A percentile compares a stretch with the other conserved stretches of the same genome.
Evolutionary conservation across 768 basidiomycete species (phyloP).

Genomic region (Pleurotus eryngii): DNA sequence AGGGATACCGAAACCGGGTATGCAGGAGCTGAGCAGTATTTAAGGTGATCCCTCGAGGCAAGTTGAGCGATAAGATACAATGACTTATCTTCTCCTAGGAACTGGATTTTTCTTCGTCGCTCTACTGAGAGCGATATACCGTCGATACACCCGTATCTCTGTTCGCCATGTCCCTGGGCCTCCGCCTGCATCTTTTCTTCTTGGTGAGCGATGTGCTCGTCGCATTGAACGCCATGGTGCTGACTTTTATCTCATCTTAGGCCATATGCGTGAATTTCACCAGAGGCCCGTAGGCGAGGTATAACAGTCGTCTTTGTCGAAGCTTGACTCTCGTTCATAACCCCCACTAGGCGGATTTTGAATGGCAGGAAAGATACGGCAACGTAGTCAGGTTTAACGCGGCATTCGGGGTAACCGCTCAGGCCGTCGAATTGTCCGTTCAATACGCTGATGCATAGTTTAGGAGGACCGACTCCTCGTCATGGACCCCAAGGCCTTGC

Average conservation of each 20-base stretch:
- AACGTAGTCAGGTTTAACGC: too few species aligned
- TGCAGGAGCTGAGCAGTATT: too few species aligned
- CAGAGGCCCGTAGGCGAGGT: constrained; percentile 33
- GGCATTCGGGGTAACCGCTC: too few species aligned
- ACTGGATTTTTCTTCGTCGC: too few species aligned
- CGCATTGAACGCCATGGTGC: neutral
- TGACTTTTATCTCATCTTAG: constrained; percentile 7
- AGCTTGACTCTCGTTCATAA: constrained; percentile 10
- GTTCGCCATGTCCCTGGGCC: constrained; percentile 33
- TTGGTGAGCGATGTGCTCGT: constrained; percentile 22
- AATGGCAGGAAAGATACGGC: too few species aligned
- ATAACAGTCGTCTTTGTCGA: neutral
- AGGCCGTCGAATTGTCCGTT: too few species aligned
- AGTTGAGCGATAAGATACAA: too few species aligned
- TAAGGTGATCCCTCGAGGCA: too few species aligned
- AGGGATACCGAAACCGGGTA: too few species aligned
- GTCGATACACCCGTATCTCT: constrained; percentile 27
- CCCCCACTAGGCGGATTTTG: neutral
- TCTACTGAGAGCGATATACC: constrained; percentile 20
- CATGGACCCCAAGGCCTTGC: neutral
- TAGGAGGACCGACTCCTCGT: neutral
- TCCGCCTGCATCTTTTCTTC: constrained; percentile 33
- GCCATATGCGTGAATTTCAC: constrained; percentile 26
- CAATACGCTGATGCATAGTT: too few species aligned
- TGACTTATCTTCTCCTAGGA: too few species aligned